Evolutionary conservation across 345 rosid species (phyloP), one percentile per base, ranked within the genome.

Genomic region (Cardamine occulta): DNA sequence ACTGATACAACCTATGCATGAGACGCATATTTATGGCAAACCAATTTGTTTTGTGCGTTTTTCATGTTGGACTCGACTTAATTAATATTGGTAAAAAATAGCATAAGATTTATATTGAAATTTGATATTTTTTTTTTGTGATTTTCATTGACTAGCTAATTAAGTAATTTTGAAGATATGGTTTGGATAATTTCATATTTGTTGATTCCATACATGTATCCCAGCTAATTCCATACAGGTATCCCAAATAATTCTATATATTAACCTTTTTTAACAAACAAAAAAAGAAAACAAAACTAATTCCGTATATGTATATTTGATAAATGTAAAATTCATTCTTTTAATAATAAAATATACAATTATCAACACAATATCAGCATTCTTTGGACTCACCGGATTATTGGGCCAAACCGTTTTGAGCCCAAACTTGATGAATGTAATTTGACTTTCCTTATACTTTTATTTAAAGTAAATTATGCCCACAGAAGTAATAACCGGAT

Each of bases 401-500:
- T 28, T 28, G 35, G 37, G 60, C 23, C 37, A 4, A 55, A 7
- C 55, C 12, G 10, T 11, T 37, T 37, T 37, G 12, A 61, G 32
- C 48, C 48, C 66, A 37, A 37, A 12, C 1, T 37, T 60, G 64
- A 19, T 35, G n/a, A 23, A 19, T 12, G 13, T 39, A 40, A 40
- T 40, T 62, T 34, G 66, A 42, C 51, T 40, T 14, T 62, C 11
- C 3, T 4, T 40, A 40, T 31, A 23, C 34, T 62, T 62, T 40
- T 19, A 39, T 7, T 39, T 39, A 61, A 13, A 14, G 32, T 18
- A 40, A 62, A 62, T 7, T 2, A 61, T 13, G 12, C 31, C 32
- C 66, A 39, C 3, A 23, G 19, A 60, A 35, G 10, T 10, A 9
- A 59, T 34, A 34, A 60, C 65, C 65, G 65, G 65, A 60, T 60